A percentile compares a stretch with the other conserved stretches of the same genome.
These are phyloP conservation scores for Meyerozyma guilliermondii DNA, from an alignment of 1,139 yeast species.

Conservation along the genomic window DNA sequence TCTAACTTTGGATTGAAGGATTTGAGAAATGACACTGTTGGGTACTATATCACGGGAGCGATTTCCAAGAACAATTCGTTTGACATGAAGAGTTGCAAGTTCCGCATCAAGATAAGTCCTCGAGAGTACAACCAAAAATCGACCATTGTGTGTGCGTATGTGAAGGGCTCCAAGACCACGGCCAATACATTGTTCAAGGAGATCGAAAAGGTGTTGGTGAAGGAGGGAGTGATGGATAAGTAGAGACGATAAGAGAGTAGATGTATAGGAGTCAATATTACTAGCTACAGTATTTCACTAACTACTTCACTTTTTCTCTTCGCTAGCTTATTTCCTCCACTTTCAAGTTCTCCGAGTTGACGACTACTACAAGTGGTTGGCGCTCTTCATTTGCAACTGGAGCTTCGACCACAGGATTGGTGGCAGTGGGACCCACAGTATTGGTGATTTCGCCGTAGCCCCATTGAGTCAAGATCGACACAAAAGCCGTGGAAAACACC, in stretches of 20 bases:
- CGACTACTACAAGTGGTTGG: conserved; percentile 12
- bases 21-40: conserved; percentile 41
- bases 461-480: conserved; percentile 64
- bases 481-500: conserved; percentile 53
- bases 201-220: conserved; percentile 41
- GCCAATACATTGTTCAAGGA: conserved; percentile 42
- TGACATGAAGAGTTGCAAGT: conserved; percentile 60
- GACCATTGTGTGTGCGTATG: conserved; percentile 42
- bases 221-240: conserved; percentile 42
- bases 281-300: too few relatives aligned
- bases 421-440: conserved; percentile 48
- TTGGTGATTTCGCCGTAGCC: conserved; percentile 49
- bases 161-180: conserved; percentile 41
- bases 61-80: conserved; percentile 58
- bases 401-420: conserved; percentile 9
- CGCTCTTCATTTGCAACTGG: conserved; percentile 1
- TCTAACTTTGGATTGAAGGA: conserved; percentile 63
- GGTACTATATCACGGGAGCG: conserved; percentile 50
- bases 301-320: too few relatives aligned
- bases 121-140: conserved; percentile 37
- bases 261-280: neutral
- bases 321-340: neutral
- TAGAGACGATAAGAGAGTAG: neutral
- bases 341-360: conserved; percentile 2
- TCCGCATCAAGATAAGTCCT: conserved; percentile 47